Base-by-base conservation (phyloP, 805 yeast genomes). In the Hanseniaspora hatyaiensis region DNA sequence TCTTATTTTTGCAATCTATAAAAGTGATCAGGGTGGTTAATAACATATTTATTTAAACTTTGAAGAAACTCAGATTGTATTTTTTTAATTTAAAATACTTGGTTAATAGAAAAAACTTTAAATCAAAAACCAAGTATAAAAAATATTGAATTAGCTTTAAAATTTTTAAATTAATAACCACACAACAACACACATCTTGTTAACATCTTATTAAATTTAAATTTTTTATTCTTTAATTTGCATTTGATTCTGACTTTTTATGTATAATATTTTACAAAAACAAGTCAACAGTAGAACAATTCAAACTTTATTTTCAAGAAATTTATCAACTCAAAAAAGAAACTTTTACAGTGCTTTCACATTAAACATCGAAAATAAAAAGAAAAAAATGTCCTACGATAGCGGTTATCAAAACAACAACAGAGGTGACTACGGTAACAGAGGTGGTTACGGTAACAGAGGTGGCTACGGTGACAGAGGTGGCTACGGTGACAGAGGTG, bases 401-500 rank as follows among this genome's bases (percentile, higher is more conserved):
- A 61, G 67, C 57, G 66, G 62, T 57, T 62, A 60, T 47, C 67
- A 65, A 50, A 64, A 56, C 52, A 61, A 62, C 55, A 62, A 63
- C 50, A 54, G 58, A 57, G 67, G 74, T 26, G 6, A 6, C 6
- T 26, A 26, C 29, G 29, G 29, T 26, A 11, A 61, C 48, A 58
- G 60, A 52, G 60, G 64, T 43, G 54, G 58, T 36, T 49, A 52
- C 50, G 63, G 64, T 55, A 65, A 67, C 50, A 63, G 68, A 51
- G 66, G 69, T 36, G 60, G 64, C 36, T 59, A 60, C 29, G 64
- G 58, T 57, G 64, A 36, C 38, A 53, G 69, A 51, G 71, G 73
- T 51, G 70, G 67, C 51, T 59, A 46, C 52, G 60, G 64, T 8
- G 29, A 11, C 47, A 61, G 68, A 53, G 66, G 67, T 39, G 67